phyloP scores from a whole-genome alignment of 352 stramenopile species.

The Phytopythium kandeliae region DNA sequence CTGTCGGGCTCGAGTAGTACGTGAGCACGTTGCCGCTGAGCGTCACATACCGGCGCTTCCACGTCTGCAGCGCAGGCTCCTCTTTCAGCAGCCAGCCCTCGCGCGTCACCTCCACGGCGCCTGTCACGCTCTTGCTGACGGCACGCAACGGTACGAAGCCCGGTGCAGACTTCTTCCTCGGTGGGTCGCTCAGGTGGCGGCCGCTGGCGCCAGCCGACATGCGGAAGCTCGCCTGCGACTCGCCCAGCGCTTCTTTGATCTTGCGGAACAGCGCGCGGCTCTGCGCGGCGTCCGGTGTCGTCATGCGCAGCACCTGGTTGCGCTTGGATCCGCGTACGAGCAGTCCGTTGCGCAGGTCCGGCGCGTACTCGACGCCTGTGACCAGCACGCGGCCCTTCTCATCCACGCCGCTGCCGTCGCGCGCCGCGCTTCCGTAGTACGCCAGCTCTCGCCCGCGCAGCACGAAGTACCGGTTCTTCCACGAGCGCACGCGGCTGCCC shows the following conservation, averaged over 20 bases:
- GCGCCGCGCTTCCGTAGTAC: conserved; percentile 49
- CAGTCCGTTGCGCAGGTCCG: conserved; percentile 42
- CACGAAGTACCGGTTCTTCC: conserved; percentile 75
- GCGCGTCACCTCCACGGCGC: background rate
- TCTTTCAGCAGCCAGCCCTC: conserved; percentile 42
- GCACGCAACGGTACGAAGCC: background rate
- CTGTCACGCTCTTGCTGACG: background rate
- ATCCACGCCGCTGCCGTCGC: conserved; percentile 23
- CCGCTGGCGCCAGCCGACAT: conserved; percentile 1
- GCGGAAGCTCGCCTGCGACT: conserved; percentile 22
- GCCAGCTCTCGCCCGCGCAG: conserved; percentile 41
- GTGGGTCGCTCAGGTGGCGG: background rate
- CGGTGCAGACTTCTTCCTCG: conserved; percentile 3
- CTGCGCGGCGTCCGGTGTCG: conserved; percentile 43
- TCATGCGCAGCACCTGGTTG: conserved; percentile 60
- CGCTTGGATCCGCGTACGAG: conserved; percentile 51
- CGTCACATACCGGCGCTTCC: conserved; percentile 53
- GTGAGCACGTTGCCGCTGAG: conserved; percentile 41
- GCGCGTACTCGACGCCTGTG: conserved; percentile 41
- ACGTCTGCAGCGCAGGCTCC: conserved; percentile 16
- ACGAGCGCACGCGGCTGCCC: conserved; percentile 60
- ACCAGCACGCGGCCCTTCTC: conserved; percentile 62
- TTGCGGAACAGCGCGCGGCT: conserved; percentile 37
- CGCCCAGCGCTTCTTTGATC: conserved; percentile 36
- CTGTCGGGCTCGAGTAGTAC: conserved; percentile 35